Conservation (phyloP, 1,284 basidiomycete genomes). For the Cryptococcus depauperatus region DNA sequence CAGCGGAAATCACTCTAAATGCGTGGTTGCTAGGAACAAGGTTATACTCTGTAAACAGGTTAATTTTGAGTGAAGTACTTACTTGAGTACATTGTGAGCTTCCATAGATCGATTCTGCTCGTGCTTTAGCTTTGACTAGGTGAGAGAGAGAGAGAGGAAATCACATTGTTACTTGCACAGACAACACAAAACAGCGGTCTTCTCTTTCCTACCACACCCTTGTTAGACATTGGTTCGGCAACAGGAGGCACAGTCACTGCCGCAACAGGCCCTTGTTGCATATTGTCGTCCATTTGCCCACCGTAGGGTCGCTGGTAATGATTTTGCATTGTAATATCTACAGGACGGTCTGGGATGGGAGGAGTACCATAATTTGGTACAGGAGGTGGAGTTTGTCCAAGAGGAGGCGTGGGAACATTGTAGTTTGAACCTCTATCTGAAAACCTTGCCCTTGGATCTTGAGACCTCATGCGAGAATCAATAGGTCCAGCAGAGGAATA, state of each 20-base stretch:
- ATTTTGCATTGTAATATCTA: slow-evolving; percentile 3
- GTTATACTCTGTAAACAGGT: slow-evolving; percentile 23
- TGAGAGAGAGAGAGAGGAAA: slow-evolving; percentile 20
- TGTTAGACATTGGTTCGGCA: no score
- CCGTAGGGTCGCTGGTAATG: neutral
- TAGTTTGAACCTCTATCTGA: neutral
- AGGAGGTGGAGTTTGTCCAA: slow-evolving; percentile 5
- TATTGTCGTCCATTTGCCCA: no score
- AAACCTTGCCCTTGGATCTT: slow-evolving; percentile 16
- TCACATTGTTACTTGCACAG: slow-evolving; percentile 92
- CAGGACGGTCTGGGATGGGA: neutral
- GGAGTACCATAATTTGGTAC: slow-evolving; percentile 1
- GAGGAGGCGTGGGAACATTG: slow-evolving; percentile 1
- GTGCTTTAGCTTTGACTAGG: neutral
- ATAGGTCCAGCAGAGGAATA: neutral
- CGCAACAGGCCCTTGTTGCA: no score
- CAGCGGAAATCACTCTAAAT: slow-evolving; percentile 83
- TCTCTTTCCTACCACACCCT: slow-evolving; percentile 15
- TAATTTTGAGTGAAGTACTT: slow-evolving; percentile 39
- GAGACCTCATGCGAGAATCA: slow-evolving; percentile 13
- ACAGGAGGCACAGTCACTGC: no score
- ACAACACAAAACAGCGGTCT: slow-evolving; percentile 91
- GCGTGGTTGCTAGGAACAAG: slow-evolving; percentile 58
- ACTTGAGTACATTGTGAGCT: slow-evolving; percentile 85
- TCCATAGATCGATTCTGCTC: slow-evolving; percentile 96